Evolutionary conservation across 805 yeast genomes (phyloP).

Genomic region (Lipomyces sp.): DNA sequence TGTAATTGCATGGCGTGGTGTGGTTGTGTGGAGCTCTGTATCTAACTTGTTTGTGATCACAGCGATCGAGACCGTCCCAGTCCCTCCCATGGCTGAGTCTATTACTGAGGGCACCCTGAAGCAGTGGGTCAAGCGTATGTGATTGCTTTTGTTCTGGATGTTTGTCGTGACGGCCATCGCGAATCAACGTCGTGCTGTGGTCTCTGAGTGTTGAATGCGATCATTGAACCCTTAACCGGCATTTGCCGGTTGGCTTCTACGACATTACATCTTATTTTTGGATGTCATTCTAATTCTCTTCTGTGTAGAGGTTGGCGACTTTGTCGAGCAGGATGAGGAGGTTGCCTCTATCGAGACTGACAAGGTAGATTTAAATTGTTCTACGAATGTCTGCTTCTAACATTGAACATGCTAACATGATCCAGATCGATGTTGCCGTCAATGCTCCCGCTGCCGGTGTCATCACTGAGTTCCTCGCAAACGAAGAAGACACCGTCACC

Average conservation of each 20-base stretch:
- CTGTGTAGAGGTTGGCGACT: conserved; percentile 76
- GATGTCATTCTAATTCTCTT: too few species aligned
- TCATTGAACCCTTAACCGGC: too few species aligned
- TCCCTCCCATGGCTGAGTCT: conserved; percentile 98
- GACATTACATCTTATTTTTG: too few species aligned
- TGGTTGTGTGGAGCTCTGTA: background rate
- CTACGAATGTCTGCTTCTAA: too few species aligned
- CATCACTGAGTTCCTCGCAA: conserved; percentile 74
- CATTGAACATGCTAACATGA: background rate
- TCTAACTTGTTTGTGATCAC: background rate
- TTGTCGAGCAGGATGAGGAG: conserved; percentile 78
- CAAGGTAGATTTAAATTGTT: conserved; percentile 41
- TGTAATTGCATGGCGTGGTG: background rate
- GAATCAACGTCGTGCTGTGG: background rate
- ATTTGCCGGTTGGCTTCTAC: too few species aligned
- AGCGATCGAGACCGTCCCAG: conserved; percentile 57
- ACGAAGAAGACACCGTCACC: conserved; percentile 86
- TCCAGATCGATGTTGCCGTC: conserved; percentile 84
- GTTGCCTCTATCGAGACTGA: conserved; percentile 97
- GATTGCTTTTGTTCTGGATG: background rate
- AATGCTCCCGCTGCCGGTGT: conserved; percentile 93
- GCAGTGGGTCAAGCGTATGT: conserved; percentile 43
- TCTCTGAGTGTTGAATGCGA: too few species aligned
- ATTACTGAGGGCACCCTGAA: conserved; percentile 93
- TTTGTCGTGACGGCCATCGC: background rate